Evolutionary conservation across 2,329 filamentous ascomycete genomes (phyloP), one percentile per base, ranked within the genome.

Genomic region (Neofusicoccum kwambonambiense): DNA sequence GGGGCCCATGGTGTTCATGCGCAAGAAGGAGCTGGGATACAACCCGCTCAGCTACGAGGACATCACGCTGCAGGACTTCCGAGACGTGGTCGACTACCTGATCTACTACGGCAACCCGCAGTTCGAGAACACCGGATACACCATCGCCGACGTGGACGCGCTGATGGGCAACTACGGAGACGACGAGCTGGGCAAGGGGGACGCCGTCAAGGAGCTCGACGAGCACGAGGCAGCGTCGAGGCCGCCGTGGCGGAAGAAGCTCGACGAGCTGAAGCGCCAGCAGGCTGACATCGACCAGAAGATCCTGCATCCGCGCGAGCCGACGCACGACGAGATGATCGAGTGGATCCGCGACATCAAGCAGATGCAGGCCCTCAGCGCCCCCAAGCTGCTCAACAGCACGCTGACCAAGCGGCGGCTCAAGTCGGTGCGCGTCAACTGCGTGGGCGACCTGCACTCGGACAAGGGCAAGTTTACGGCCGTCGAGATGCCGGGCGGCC

Each of bases 381-480:
- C 56, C 1, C 52, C 52, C 35, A 41, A 57, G 52, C 41, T 45
- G 8, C 41, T 45, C 42, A 47, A 60, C 41, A 60, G 22, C 22
- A 47, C 41, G 13, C 47, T 51, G 13, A 51, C 47, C 2, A 35
- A 51, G 27, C 47, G 47, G 15, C 47, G 47, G 22, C 27, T 34
- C 13, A 45, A 60, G 56, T 60, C 41, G 17, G 56, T 60, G 13
- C 56, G 56, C 5, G 44, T 60, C 27, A 45, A 44, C 56, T 60
- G 56, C 39, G 39, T 34, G 11, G 56, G 56, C 41, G 56, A 60
- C 56, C 13, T 60, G 22, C 56, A 19, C 19, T n/a, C 27, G 5
- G 56, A 39, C 56, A 45, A 17, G 17, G 27, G 22, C 56, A 60
- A 47, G 8, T 47, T 45, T 15, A 17, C 22, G 9, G 13, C 31